Base-by-base conservation (phyloP, 805 yeast genomes). In the Cyberlindnera maclurae region DNA sequence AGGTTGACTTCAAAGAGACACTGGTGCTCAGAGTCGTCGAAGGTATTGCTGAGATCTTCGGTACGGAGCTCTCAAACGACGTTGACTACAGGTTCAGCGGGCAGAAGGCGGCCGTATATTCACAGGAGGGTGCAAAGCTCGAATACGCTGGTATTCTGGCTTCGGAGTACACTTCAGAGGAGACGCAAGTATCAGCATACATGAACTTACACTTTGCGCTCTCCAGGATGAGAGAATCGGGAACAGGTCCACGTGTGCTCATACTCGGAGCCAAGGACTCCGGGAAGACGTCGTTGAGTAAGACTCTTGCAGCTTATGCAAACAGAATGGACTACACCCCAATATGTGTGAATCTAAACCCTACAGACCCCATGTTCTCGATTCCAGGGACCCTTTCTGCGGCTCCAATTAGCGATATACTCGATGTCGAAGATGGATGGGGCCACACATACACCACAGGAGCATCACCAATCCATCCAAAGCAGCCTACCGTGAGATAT, bases 21-120 rank as follows among this genome's bases (percentile, higher is more conserved):
- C 54, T 83, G 29, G 66, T 64, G n/a, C 52, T 83, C 33, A 74
- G 66, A 48, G 67, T 81, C 10, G 41, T 60, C 3, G 63, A 66
- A 3, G 99, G 98, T 4, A 70, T 79, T 3, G 96, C 86, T 2
- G 98, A 93, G 62, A 73, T 88, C 9, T 86, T 82, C 60, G 99
- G 98, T 17, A 86, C 96, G 3, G 99, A 93, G 57, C 71, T 93
- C 17, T 84, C 96, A 3, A 65, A 70, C 31, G 85, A 82, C 41
- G 67, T 71, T 1, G 83, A 77, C 16, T 81, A 77, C 50, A 55
- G 60, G 3, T 78, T 84, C 51, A 59, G 63, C 18, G 80, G 79
- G 7, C 62, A 70, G 43, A 75, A 75, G 38, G 62, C 73, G 4
- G 73, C 80, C 12, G 51, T 83, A 1, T 75, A 64, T 43, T 70